phyloP scores from a whole-genome alignment of 257 asterid species.

The Prunella vulgaris region DNA sequence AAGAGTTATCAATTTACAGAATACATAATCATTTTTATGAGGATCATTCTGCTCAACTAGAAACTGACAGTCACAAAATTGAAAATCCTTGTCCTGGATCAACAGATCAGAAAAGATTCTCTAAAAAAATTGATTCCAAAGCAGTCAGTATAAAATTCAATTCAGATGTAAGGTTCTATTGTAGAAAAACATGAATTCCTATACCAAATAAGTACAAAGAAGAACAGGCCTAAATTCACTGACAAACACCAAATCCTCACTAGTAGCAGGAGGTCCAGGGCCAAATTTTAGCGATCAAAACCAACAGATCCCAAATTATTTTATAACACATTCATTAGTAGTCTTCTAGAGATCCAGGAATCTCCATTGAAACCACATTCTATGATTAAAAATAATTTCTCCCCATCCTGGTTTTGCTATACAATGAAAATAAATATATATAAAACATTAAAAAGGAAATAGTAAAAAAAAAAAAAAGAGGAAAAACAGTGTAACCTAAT shows the following conservation, averaged over 20 bases:
- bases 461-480: background rate
- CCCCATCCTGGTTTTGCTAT: background rate
- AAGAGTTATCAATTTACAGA: background rate
- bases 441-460: background rate
- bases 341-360: slow-evolving; percentile 7
- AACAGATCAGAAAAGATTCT: slow-evolving; percentile 5
- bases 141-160: background rate
- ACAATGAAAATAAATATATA: background rate
- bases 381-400: background rate
- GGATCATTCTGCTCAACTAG: background rate
- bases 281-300: no score
- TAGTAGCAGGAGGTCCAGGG: background rate
- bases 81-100: background rate
- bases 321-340: background rate
- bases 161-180: background rate
- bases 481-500: background rate
- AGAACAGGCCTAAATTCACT: background rate
- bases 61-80: background rate
- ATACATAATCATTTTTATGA: background rate
- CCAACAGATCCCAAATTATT: slow-evolving; percentile 15
- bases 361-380: slow-evolving; percentile 14
- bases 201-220: background rate
- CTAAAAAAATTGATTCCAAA: background rate
- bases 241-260: background rate
- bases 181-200: background rate